Evolutionary conservation across 1,139 yeast species (phyloP), one percentile per base, ranked within the genome.

Genomic region (Candida tropicalis): DNA sequence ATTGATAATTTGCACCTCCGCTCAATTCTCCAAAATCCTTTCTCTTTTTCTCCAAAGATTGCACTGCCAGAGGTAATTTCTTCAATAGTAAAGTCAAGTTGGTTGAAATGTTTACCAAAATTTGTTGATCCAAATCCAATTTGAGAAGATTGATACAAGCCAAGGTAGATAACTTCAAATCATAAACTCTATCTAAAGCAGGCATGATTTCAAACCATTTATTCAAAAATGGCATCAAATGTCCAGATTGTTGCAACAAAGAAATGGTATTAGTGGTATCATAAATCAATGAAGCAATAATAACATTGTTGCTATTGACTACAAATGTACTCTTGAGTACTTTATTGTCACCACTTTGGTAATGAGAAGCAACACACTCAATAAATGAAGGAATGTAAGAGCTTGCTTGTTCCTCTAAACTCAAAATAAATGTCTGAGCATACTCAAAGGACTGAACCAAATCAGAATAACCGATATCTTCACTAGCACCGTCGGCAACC

Each of bases 141-240:
- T 44, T 63, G 57, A 47, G 38, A 57, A 84, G 53, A 25, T 79
- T 73, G 41, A 91, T 63, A 31, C 87, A 61, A 0, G 95, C 95
- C 51, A 91, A 64, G 3, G 81, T 70, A 1, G 88, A 79, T 34
- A 93, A 65, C 62, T 90, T 90, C 62, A 89, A 74, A 63, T 91
- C 98, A 55, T 78, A 87, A 2, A 89, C 96, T 48, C 96, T 72
- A n/a, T 75, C 72, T 52, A 86, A 74, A 34, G 70, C 67, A 3
- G 84, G 78, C 42, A 82, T 69, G 61, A 70, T 47, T 5, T 74
- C 68, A 53, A 88, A 77, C 97, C 97, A 93, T 35, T 73, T 60
- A 34, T 73, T 72, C 56, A 91, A 80, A 56, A 89, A 82, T 3
- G 64, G 55, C 18, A 70, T 70, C 8, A 82, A 62, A 40, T 73